Evolutionary conservation across 1,139 yeast genomes (phyloP), one percentile per base, ranked within the genome.

Genomic region (Candida sp.): DNA sequence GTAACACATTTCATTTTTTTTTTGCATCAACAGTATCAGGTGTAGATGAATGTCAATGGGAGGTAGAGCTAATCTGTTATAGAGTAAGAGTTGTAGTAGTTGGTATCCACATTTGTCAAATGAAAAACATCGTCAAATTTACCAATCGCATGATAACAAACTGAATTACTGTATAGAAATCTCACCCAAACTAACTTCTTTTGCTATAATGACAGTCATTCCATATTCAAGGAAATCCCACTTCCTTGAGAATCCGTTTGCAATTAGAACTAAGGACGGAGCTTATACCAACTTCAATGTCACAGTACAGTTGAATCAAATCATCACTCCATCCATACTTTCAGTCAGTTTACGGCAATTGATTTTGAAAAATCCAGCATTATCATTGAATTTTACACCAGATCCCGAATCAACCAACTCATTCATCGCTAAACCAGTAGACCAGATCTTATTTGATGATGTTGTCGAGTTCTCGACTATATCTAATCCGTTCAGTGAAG

Each of bases 271-370:
- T 29, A 43, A 49, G 5, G 47, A 53, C 25, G 43, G 41, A 4
- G 47, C 50, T 41, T 68, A 65, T 43, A 48, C 64, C n/a, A 68
- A 67, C 46, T 64, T 63, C 49, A 61, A 57, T 38, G 44, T 68
- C 12, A 51, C 61, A 3, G 68, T 57, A 3, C 50, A 53, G 27
- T 65, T 63, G 47, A 60, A 53, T 39, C 39, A 45, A 2, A 42
- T 35, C 2, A 43, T 67, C 2, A 46, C 54, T 11, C 44, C 43
- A 9, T 49, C 35, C 1, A 41, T 50, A 11, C 47, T 70, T n/a
- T 60, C 72, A 0, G 48, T 54, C 42, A 70, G 66, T 0, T 48
- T 70, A 35, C 38, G 50, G 9, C 33, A 45, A 5, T 33, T 68
- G 11, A 45, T 68, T 4, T 30, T 47, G 11, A 50, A 54, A 21